Percentiles rank a stretch among this genome's conserved stretches.
These are phyloP conservation scores for Niebla homalea DNA, from an alignment of 495 filamentous ascomycete species.

Conservation along the genomic window DNA sequence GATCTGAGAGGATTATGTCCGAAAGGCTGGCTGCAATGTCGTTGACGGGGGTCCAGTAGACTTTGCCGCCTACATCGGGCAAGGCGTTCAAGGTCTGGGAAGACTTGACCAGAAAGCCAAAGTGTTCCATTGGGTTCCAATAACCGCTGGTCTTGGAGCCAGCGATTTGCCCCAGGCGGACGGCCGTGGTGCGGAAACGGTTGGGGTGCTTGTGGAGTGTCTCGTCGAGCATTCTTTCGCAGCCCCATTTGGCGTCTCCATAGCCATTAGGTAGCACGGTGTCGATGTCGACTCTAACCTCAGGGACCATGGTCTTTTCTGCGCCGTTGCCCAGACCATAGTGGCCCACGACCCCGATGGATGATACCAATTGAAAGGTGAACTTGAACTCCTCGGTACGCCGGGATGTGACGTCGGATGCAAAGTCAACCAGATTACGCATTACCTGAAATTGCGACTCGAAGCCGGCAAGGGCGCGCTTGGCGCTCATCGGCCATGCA, in stretches of 20 bases:
- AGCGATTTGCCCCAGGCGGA: conserved; percentile 36
- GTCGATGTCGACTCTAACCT: conserved; percentile 22
- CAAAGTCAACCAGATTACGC: conserved; percentile 35
- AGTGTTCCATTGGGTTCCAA: conserved; percentile 41
- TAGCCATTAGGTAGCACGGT: conserved; percentile 33
- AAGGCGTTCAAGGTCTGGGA: conserved; percentile 26
- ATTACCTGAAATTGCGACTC: conserved; percentile 37
- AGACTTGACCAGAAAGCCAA: conserved; percentile 32
- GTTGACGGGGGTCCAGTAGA: conserved; percentile 33
- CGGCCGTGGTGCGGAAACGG: conserved; percentile 29
- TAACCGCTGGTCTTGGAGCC: conserved; percentile 35
- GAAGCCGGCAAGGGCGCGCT: conserved; percentile 28
- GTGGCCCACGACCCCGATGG: conserved; percentile 35
- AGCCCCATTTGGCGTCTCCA: conserved; percentile 33
- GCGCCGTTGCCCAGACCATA: conserved; percentile 19
- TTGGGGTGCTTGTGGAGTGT: conserved; percentile 26
- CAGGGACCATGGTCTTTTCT: conserved; percentile 21
- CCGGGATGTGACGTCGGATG: conserved; percentile 18
- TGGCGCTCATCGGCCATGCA: conserved; percentile 44
- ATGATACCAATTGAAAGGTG: conserved; percentile 42
- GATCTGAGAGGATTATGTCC: conserved; percentile 20
- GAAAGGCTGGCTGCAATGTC: conserved; percentile 23
- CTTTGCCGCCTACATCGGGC: conserved; percentile 25
- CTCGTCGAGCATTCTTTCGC: conserved; percentile 33
- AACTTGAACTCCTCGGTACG: conserved; percentile 19